Evolutionary conservation across 257 asterid genomes (phyloP), one percentile per base, ranked within the genome.

Genomic region (Hygrophila difformis): DNA sequence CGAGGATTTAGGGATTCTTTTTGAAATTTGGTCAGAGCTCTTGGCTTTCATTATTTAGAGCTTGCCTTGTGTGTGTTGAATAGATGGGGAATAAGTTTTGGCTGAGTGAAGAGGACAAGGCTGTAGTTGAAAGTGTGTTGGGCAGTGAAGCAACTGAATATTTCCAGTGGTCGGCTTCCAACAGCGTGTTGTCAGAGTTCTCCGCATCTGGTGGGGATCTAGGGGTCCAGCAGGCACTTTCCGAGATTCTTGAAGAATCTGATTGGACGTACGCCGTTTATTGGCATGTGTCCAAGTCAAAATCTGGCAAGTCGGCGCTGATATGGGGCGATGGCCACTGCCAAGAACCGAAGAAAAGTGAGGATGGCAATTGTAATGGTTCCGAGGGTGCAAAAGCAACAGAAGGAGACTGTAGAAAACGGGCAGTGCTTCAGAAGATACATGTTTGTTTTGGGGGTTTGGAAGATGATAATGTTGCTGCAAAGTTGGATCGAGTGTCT

Each of bases 291-390:
- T 76, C 93, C 0, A 86, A 75, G 29, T 75, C 96, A 0, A 91
- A 82, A 64, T 91, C 95, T 1, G 93, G 96, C 18, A 91, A 76
- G 76, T 91, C 98, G 0, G 94, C 98, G 16, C 67, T 91, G 48
- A 67, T 91, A 47, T 86, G 98, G 96, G 98, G 98, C 0, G 98
- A 86, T 55, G 98, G 98, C 18, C 88, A 82, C 34, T 82, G 83
- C 47, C 59, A 67, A 54, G 92, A 71, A 34, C 56, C 74, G 11
- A 78, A 67, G 12, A 12, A 33, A 33, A 12, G 37, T 9, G 37
- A 33, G 37, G 37, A 26, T 31, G 69, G 60, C 44, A 58, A 70
- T 1, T 70, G 69, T 21, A 63, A 59, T 20, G 69, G 57, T n/a
- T 67, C 9, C 43, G 62, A 20, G 28, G 65, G 54, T 47, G 57